Conservation (phyloP, 306 rosid species). For the Lathyrus sativus region DNA sequence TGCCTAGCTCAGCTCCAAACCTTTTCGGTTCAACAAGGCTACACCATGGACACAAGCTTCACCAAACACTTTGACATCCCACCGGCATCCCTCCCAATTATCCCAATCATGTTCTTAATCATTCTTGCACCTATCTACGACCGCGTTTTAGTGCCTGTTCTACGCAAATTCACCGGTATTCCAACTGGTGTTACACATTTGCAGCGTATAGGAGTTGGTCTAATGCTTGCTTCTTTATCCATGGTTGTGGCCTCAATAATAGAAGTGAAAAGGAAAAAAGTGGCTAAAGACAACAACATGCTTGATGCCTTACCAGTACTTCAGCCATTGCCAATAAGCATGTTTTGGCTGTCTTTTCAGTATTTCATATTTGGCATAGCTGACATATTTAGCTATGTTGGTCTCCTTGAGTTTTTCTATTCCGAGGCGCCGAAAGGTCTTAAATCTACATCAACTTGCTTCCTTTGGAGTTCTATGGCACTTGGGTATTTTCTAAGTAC, state of each 20-base stretch:
- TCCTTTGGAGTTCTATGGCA: conserved; percentile 92
- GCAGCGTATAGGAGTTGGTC: conserved; percentile 85
- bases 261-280: conserved; percentile 70
- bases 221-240: conserved; percentile 77
- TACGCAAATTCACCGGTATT: conserved; percentile 58
- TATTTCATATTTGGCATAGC: conserved; percentile 93
- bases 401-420: conserved; percentile 86
- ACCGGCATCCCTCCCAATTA: conserved; percentile 82
- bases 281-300: conserved; percentile 64
- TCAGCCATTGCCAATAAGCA: conserved; percentile 81
- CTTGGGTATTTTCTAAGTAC: conserved; percentile 81
- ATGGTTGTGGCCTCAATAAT: conserved; percentile 76
- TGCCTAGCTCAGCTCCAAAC: conserved; percentile 96
- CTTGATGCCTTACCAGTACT: conserved; percentile 63
- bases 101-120: conserved; percentile 70
- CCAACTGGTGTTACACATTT: conserved; percentile 78
- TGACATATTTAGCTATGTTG: conserved; percentile 83
- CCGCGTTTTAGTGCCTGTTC: conserved; percentile 58
- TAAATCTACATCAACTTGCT: conserved; percentile 84
- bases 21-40: conserved; percentile 80
- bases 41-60: conserved; percentile 75
- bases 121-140: conserved; percentile 72
- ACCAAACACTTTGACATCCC: conserved; percentile 64
- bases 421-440: conserved; percentile 84
- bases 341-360: conserved; percentile 87